Base-by-base conservation (phyloP, 2,329 filamentous ascomycete genomes). In the Thelonectria olida region DNA sequence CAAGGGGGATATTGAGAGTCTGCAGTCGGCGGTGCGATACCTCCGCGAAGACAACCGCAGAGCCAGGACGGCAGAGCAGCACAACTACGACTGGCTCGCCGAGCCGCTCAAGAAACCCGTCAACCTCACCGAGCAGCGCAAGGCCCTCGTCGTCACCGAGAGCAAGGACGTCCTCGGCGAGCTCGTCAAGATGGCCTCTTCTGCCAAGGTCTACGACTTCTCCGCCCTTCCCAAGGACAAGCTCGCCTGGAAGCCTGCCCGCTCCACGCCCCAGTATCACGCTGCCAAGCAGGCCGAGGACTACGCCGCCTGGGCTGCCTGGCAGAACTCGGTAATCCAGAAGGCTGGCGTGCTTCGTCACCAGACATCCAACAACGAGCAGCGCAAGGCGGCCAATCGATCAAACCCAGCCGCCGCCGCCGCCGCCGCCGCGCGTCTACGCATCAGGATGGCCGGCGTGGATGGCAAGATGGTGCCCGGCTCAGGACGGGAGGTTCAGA, bases 41-140 rank as follows among this genome's bases (percentile, higher is more conserved):
- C 81, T 93, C 27, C 83, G 89, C 23, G 86, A 90, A 66, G 89
- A 92, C 69, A 91, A 87, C 75, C 81, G 83, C 41, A 85, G 88
- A 4, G 85, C 88, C 1, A 83, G 89, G 17, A 76, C 86, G 49
- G 81, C 78, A 15, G 86, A 89, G 71, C 82, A 88, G 71, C 75
- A 80, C 39, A 78, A 76, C 58, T 77, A 86, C 70, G 85, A 86
- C 62, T 92, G 90, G 89, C 68, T 80, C 15, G 80, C 85, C 4
- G 84, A 88, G 74, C 89, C 90, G 15, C 81, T 92, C 25, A 79
- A 73, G 67, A 80, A 81, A 67, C 73, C 80, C 19, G 58, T 66
- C n/a, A 75, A 66, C n/a, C 73, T 81, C 5, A 77, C 81, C 8
- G 80, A 86, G 65, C 80, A 84, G 67, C 79, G 84, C 51, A 79